A percentile compares a stretch with the other conserved stretches of the same genome.
phyloP scores from a whole-genome alignment of 1,284 basidiomycete genomes.

The Ceratobasidium sp. region DNA sequence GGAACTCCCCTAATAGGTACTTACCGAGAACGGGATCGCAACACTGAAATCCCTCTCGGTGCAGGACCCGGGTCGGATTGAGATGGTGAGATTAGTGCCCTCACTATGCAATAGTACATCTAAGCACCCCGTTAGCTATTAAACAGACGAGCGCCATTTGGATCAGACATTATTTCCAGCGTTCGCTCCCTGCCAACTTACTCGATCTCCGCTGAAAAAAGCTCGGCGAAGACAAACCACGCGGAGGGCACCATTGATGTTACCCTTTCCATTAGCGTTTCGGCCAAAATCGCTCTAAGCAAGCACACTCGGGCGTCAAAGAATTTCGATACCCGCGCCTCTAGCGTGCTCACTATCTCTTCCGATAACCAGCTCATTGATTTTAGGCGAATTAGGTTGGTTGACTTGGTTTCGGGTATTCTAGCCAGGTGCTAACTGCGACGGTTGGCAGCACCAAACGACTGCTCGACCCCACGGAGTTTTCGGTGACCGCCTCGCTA shows the following conservation, averaged over 20 bases:
- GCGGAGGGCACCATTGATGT: slow-evolving; percentile 70
- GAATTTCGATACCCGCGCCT: slow-evolving; percentile 69
- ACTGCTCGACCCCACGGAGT: slow-evolving; percentile 69
- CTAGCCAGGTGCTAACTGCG: slow-evolving; percentile 9
- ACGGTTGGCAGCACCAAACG: slow-evolving; percentile 69
- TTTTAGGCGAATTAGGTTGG: slow-evolving; percentile 80
- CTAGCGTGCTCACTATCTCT: slow-evolving; percentile 76
- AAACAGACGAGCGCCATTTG: slow-evolving; percentile 80
- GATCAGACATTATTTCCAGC: slow-evolving; percentile 72
- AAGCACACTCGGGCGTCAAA: slow-evolving; percentile 56
- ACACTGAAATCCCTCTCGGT: slow-evolving; percentile 70
- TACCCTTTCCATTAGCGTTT: slow-evolving; percentile 64
- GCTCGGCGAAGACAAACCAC: slow-evolving; percentile 59
- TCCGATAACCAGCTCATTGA: slow-evolving; percentile 80
- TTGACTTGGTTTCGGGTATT: slow-evolving; percentile 41
- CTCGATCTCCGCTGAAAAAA: slow-evolving; percentile 65
- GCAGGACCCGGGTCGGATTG: slow-evolving; percentile 71
- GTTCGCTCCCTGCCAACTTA: slow-evolving; percentile 77
- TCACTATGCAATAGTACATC: slow-evolving; percentile 33
- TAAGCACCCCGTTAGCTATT: slow-evolving; percentile 66
- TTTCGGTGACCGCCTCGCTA: slow-evolving; percentile 69
- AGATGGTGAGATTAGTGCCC: slow-evolving; percentile 64
- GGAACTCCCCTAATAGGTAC: slow-evolving; percentile 63
- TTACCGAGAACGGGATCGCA: slow-evolving; percentile 78
- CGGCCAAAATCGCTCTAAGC: slow-evolving; percentile 65